Base-by-base conservation (phyloP, 495 filamentous ascomycete genomes). In the Daldinia decipiens region DNA sequence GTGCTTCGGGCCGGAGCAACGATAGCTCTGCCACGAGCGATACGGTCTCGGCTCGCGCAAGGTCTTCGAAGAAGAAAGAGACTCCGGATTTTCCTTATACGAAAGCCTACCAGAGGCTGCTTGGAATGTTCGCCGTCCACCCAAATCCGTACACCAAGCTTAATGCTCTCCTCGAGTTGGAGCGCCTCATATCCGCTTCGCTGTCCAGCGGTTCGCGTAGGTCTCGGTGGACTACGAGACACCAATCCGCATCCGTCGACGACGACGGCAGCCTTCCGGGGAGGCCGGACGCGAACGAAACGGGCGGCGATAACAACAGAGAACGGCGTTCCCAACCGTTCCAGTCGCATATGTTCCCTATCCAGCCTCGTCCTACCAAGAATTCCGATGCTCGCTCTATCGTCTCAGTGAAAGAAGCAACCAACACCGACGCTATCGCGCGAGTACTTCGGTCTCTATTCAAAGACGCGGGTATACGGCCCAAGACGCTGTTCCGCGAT, bases 401-500 rank as follows among this genome's bases (percentile, higher is more conserved):
- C 58, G 58, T 77, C 13, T 80, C 73, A 69, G 81, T 74, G 62
- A 76, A 47, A 63, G 81, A 68, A 78, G 79, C 74, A 65, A 82
- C 72, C 70, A 92, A 82, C 75, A 88, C 86, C n/a, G 90, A 93
- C 61, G 87, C 88, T 77, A 93, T 97, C 26, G 89, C 94, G 32
- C 88, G 91, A 52, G 87, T 93, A 7, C 80, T 99, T 1, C 90
- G 94, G 59, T 84, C 87, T 5, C 86, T 99, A 15, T 93, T 99
- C 78, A 87, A 90, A 45, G 87, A 93, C 73, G 79, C 87, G 5
- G 86, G 90, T 12, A 86, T 95, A 62, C 90, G 95, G 50, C 95
- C 95, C 0, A 92, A 91, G 79, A 95, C 95, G 0, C 85, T 99
- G 0, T 98, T 97, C 83, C 92, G 95, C 29, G 95, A 99, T 76